Percentiles rank a stretch among this genome's conserved stretches.
Conservation (phyloP, 1,284 basidiomycete genomes). For the Leccinum subrobustum region DNA sequence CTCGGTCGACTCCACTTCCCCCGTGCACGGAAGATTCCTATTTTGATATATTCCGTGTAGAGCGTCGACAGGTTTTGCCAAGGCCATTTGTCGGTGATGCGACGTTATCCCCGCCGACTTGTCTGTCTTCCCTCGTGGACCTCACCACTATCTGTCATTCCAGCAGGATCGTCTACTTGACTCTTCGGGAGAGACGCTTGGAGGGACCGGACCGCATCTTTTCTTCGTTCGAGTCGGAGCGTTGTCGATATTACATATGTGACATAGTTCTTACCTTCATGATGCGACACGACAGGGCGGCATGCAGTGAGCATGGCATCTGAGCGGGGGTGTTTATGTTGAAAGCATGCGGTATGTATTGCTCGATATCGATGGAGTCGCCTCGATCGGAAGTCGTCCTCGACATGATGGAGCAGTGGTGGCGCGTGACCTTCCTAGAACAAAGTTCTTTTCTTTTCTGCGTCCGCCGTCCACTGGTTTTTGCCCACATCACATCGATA, state of each 20-base stretch:
- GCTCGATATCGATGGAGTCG: no score
- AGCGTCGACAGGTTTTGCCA: not conserved
- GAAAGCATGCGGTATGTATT: not conserved
- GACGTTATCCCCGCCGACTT: not conserved
- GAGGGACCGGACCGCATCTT: not conserved
- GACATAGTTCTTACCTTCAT: not conserved
- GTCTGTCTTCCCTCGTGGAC: not conserved
- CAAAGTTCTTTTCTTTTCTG: no score
- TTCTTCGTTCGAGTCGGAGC: not conserved
- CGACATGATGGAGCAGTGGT: no score
- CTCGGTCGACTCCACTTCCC: not conserved
- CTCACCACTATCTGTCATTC: not conserved
- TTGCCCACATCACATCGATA: slow-evolving; percentile 1
- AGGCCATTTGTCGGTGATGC: not conserved
- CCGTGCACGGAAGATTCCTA: not conserved
- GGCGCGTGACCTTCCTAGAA: no score
- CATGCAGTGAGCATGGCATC: not conserved
- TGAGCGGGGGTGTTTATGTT: not conserved
- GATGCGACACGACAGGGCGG: not conserved
- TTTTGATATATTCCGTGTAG: not conserved
- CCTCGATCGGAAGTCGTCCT: no score
- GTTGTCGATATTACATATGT: not conserved
- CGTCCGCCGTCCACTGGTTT: no score
- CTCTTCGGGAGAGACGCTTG: no score
- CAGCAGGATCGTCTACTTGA: no score